A percentile compares a stretch with the other conserved stretches of the same genome.
Conservation (phyloP, 148 eudicot species). For the Arctostaphylos glauca region DNA sequence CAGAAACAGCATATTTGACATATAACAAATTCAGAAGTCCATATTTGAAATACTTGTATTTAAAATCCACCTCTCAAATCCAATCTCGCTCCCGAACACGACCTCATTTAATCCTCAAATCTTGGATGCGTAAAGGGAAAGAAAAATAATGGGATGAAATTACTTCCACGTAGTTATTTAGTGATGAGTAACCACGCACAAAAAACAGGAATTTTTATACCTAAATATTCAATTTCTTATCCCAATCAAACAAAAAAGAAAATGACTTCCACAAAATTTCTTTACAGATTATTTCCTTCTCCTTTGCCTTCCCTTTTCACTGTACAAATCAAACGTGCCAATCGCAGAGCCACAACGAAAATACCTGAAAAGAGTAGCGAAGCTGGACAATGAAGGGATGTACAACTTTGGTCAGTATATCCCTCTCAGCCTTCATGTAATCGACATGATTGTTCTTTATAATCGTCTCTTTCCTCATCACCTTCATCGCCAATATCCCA, state of each 20-base stretch:
- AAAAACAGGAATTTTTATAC: background rate
- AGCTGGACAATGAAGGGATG: slow-evolving; percentile 91
- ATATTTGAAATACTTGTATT: background rate
- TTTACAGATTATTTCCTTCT: background rate
- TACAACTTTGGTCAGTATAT: slow-evolving; percentile 83
- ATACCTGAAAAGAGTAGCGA: slow-evolving; percentile 86
- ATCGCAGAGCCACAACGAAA: background rate
- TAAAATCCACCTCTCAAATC: background rate
- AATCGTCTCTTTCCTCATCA: slow-evolving; percentile 78
- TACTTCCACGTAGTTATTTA: background rate
- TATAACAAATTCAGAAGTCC: background rate
- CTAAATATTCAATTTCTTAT: background rate
- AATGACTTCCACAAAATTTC: background rate
- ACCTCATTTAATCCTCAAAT: background rate
- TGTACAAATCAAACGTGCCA: background rate
- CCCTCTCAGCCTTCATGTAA: slow-evolving; percentile 94
- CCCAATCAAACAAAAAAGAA: background rate
- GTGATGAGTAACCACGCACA: background rate
- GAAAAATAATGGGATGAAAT: background rate
- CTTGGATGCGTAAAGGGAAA: background rate
- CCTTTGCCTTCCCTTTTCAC: background rate
- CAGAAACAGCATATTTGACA: background rate
- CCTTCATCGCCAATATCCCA: slow-evolving; percentile 84
- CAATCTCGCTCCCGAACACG: background rate
- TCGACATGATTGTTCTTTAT: slow-evolving; percentile 90